Percentiles rank a stretch among this genome's conserved stretches.
These are phyloP conservation scores for Nematodospora valgi DNA, from an alignment of 805 yeast genomes.

Conservation along the genomic window DNA sequence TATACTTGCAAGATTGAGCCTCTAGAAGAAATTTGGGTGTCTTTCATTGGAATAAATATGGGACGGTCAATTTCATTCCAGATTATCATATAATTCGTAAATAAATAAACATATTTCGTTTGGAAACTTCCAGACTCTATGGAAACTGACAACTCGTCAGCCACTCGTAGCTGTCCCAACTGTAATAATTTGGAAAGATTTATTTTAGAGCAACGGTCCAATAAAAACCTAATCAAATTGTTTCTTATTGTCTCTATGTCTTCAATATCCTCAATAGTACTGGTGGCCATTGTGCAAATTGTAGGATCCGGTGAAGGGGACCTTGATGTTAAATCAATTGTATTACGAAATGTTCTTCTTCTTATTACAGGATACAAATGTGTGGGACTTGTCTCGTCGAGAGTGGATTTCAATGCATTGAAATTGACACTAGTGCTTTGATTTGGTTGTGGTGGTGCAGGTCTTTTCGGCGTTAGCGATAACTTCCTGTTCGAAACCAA, in stretches of 20 bases:
- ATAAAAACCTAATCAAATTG: slow-evolving; percentile 24
- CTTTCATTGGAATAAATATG: slow-evolving; percentile 1
- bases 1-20: slow-evolving; percentile 5
- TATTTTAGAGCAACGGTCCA: slow-evolving; percentile 20
- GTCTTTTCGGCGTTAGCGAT: background rate
- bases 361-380: background rate
- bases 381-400: slow-evolving; percentile 3
- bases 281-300: slow-evolving; percentile 16
- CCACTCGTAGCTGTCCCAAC: slow-evolving; percentile 35
- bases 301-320: slow-evolving; percentile 20
- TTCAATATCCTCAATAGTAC: slow-evolving; percentile 15
- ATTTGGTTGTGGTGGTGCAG: background rate
- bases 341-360: background rate
- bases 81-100: slow-evolving; percentile 29
- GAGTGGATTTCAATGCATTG: slow-evolving; percentile 6
- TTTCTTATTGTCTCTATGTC: slow-evolving; percentile 25
- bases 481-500: background rate
- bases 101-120: slow-evolving; percentile 25
- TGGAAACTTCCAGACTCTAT: slow-evolving; percentile 10
- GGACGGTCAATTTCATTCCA: slow-evolving; percentile 12
- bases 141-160: slow-evolving; percentile 29
- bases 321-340: slow-evolving; percentile 7
- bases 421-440: background rate
- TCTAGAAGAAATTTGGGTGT: slow-evolving; percentile 5
- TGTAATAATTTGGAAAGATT: slow-evolving; percentile 23